These are phyloP conservation scores for Endocalyx cinctus DNA, from an alignment of 2,329 filamentous ascomycete genomes.

Conservation along the genomic window DNA sequence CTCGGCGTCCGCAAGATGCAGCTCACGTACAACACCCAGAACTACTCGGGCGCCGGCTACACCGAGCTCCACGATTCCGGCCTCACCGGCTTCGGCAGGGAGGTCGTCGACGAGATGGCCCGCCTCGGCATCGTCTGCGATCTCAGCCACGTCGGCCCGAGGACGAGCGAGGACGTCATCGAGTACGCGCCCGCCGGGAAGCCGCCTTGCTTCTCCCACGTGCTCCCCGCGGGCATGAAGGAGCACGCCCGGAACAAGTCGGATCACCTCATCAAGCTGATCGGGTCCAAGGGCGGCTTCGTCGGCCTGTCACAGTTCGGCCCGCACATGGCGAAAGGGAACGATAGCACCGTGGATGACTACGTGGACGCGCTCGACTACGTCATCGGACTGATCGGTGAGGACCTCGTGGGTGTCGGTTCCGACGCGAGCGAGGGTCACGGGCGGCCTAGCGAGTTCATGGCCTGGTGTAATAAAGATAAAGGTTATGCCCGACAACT, in stretches of 20 bases:
- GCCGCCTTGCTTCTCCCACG: conserved; percentile 35
- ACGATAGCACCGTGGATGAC: conserved; percentile 37
- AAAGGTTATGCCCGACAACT: conserved; percentile 34
- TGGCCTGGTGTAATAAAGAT: conserved; percentile 36
- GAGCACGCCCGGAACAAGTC: conserved; percentile 35
- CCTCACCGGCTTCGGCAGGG: conserved; percentile 24
- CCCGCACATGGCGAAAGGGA: conserved; percentile 34
- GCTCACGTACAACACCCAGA: conserved; percentile 38
- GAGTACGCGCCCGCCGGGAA: conserved; percentile 30
- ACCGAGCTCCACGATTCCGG: conserved; percentile 32
- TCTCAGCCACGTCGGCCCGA: conserved; percentile 30
- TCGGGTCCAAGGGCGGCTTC: conserved; percentile 32
- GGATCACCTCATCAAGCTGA: conserved; percentile 29
- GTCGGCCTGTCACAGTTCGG: conserved; percentile 35
- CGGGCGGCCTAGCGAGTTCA: conserved; percentile 32
- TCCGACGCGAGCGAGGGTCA: conserved; percentile 36
- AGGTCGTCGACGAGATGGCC: conserved; percentile 19
- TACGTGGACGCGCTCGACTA: conserved; percentile 36
- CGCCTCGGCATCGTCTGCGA: conserved; percentile 29
- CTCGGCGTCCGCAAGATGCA: conserved; percentile 38
- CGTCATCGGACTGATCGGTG: conserved; percentile 30
- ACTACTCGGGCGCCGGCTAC: conserved; percentile 36
- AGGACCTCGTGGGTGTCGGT: conserved; percentile 32
- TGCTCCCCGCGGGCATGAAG: conserved; percentile 29
- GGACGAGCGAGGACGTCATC: conserved; percentile 30